A percentile compares a stretch with the other conserved stretches of the same genome.
phyloP scores from a whole-genome alignment of 306 rosid genomes.

The Betula pendula region DNA sequence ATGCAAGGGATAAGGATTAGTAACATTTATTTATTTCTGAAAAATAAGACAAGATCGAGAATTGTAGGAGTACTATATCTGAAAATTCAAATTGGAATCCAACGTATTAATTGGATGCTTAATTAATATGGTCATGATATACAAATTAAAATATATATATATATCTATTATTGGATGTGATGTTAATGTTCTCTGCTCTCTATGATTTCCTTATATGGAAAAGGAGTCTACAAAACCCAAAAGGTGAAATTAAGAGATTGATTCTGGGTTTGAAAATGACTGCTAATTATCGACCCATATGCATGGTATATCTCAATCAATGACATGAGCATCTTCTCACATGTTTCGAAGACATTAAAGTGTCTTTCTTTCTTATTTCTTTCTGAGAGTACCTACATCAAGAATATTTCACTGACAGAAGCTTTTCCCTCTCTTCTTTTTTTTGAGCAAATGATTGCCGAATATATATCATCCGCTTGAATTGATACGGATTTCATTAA shows the following conservation, averaged over 20 bases:
- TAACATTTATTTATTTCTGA: not conserved
- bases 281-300: not conserved
- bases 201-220: not conserved
- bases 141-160: not conserved
- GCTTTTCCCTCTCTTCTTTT: not conserved
- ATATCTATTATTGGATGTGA: not conserved
- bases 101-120: not conserved
- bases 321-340: not conserved
- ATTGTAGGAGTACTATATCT: not conserved
- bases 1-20: not conserved
- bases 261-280: conserved; percentile 3
- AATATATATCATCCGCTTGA: not conserved
- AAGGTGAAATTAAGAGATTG: not conserved
- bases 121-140: not conserved
- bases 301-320: not conserved
- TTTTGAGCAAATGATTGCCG: not conserved
- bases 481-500: no score
- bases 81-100: not conserved
- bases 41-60: not conserved
- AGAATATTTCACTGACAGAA: not conserved
- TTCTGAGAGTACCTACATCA: not conserved
- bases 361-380: not conserved
- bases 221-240: not conserved
- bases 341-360: not conserved
- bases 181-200: conserved; percentile 13